phyloP scores from a whole-genome alignment of 2,329 filamentous ascomycete genomes.

The Ophiosphaerella korrae region DNA sequence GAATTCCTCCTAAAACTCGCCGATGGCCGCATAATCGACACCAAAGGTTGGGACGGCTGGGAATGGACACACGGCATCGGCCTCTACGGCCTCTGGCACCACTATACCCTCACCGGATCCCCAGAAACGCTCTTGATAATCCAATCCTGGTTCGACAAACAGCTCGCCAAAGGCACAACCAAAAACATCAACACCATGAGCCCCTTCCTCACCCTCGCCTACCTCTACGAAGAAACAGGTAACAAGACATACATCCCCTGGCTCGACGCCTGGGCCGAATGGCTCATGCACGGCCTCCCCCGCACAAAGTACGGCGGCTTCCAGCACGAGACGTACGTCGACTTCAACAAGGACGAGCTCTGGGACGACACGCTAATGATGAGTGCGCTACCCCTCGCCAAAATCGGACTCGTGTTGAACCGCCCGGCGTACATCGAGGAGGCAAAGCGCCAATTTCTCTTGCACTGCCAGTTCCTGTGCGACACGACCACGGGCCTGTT shows the following conservation, averaged over 20 bases:
- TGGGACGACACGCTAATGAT: constrained; percentile 92
- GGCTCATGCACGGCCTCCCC: constrained; percentile 77
- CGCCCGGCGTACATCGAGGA: constrained; percentile 76
- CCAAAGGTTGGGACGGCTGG: constrained; percentile 84
- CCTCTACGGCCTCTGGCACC: constrained; percentile 81
- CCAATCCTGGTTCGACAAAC: constrained; percentile 72
- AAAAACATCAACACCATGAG: constrained; percentile 90
- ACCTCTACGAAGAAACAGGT: constrained; percentile 75
- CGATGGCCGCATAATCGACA: constrained; percentile 79
- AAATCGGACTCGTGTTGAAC: constrained; percentile 74
- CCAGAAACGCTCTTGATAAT: constrained; percentile 67
- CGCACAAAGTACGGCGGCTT: constrained; percentile 74
- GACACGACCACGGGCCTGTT: constrained; percentile 74
- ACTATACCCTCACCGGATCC: constrained; percentile 74
- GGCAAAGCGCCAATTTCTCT: constrained; percentile 76
- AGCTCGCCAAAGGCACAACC: constrained; percentile 73
- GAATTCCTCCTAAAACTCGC: constrained; percentile 73
- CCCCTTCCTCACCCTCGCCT: constrained; percentile 74
- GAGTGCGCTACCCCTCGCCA: constrained; percentile 80
- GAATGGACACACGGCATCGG: constrained; percentile 84
- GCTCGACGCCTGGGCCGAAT: constrained; percentile 82
- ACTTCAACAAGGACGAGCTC: constrained; percentile 73
- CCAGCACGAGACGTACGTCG: constrained; percentile 76
- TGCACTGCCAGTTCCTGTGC: constrained; percentile 80
- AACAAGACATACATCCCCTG: constrained; percentile 74